Evolutionary conservation across 2,329 filamentous ascomycete species (phyloP).

Genomic region (Alternaria brassicae): DNA sequence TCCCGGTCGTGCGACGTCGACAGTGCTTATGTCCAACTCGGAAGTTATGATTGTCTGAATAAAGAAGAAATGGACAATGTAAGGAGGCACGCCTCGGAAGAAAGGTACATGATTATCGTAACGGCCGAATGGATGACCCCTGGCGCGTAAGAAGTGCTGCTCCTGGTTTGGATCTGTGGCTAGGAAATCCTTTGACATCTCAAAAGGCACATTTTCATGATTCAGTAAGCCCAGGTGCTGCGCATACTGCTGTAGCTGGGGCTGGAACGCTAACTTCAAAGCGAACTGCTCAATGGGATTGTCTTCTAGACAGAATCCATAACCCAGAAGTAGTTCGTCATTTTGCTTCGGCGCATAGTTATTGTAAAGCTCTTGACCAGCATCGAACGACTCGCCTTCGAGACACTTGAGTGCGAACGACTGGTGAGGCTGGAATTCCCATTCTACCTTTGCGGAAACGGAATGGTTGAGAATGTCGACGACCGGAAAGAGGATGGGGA

Average conservation of each 20-base stretch:
- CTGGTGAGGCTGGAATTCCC: constrained; percentile 47
- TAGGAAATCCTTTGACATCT: constrained; percentile 34
- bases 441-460: constrained; percentile 56
- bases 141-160: constrained; percentile 44
- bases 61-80: constrained; percentile 44
- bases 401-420: constrained; percentile 52
- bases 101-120: constrained; percentile 41
- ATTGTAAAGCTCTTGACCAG: constrained; percentile 58
- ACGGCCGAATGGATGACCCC: constrained; percentile 42
- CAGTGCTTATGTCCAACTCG: constrained; percentile 20
- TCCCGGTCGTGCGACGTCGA: constrained; percentile 23
- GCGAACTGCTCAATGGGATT: constrained; percentile 58
- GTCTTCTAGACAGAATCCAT: constrained; percentile 58
- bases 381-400: constrained; percentile 42
- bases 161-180: constrained; percentile 35
- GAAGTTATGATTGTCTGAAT: constrained; percentile 33
- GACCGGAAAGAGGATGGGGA: constrained; percentile 58
- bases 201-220: constrained; percentile 33
- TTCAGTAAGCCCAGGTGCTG: constrained; percentile 24
- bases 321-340: constrained; percentile 61
- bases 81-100: constrained; percentile 45
- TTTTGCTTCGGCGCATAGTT: constrained; percentile 63
- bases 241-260: constrained; percentile 37
- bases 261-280: constrained; percentile 52
- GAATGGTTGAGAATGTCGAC: constrained; percentile 60